These are phyloP conservation scores for Aaosphaeria pasadenensis DNA, from an alignment of 2,329 filamentous ascomycete genomes.

Conservation along the genomic window DNA sequence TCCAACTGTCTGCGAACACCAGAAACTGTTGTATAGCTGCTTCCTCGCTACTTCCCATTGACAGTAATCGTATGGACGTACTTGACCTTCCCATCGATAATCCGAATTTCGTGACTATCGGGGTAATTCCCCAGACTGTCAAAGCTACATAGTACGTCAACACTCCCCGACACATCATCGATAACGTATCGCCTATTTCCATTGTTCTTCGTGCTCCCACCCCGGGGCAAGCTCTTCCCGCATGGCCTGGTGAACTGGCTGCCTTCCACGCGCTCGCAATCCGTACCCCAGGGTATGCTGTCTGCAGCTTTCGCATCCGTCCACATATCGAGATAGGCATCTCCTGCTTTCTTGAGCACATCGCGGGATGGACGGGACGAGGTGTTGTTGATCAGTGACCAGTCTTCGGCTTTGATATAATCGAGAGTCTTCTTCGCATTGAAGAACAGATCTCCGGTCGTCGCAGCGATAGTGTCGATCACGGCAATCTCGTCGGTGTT, in stretches of 20 bases:
- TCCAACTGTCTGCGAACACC: no score
- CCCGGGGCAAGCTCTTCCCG: conserved; percentile 17
- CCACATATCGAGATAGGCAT: conserved; percentile 32
- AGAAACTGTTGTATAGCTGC: not conserved
- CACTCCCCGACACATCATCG: conserved; percentile 23
- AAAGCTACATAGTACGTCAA: conserved; percentile 29
- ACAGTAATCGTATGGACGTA: conserved; percentile 32
- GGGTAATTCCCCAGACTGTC: conserved; percentile 24
- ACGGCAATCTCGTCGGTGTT: conserved; percentile 18
- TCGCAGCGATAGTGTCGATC: conserved; percentile 27
- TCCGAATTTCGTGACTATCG: conserved; percentile 28
- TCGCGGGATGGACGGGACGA: conserved; percentile 19
- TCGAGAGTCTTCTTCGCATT: conserved; percentile 22
- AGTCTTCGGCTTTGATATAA: conserved; percentile 25
- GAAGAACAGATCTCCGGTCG: conserved; percentile 28
- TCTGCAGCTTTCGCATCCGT: conserved; percentile 25
- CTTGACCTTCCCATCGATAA: conserved; percentile 25
- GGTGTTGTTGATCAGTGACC: conserved; percentile 14
- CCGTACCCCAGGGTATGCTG: conserved; percentile 25
- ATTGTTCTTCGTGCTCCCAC: conserved; percentile 23
- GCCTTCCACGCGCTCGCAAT: conserved; percentile 28
- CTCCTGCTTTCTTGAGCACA: conserved; percentile 21
- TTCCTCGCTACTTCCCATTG: not conserved
- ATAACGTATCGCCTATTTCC: conserved; percentile 29
- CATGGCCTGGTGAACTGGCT: conserved; percentile 22